phyloP scores from a whole-genome alignment of 352 stramenopile species.

The Thalassiosira livingstoniorum region DNA sequence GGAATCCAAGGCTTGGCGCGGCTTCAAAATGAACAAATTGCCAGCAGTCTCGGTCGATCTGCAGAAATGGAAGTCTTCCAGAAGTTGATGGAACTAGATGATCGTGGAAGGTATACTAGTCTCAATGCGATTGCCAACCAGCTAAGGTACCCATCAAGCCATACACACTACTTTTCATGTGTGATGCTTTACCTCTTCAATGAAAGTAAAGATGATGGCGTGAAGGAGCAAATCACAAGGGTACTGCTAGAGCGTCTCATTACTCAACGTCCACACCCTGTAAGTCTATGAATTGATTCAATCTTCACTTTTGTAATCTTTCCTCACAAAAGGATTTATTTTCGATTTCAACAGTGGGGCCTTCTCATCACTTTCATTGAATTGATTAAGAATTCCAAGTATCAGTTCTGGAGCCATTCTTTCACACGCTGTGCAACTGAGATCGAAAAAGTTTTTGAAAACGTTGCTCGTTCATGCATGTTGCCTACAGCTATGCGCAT shows the following conservation, averaged over 20 bases:
- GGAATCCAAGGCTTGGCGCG: conserved; percentile 84
- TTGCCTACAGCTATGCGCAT: conserved; percentile 37
- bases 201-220: conserved; percentile 94
- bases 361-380: conserved; percentile 99
- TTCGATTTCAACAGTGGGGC: conserved; percentile 86
- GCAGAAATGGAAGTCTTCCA: conserved; percentile 92
- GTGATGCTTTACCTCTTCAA: conserved; percentile 99
- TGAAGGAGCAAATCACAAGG: conserved; percentile 98
- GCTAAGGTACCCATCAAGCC: conserved; percentile 98
- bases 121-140: conserved; percentile 99
- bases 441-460: conserved; percentile 99
- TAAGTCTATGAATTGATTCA: conserved; percentile 51
- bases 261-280: conserved; percentile 96
- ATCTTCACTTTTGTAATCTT: conserved; percentile 44
- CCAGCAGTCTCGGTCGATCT: conserved; percentile 72
- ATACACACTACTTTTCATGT: conserved; percentile 99
- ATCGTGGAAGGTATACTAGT: conserved; percentile 94
- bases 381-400: conserved; percentile 99
- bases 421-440: conserved; percentile 98
- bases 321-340: conserved; percentile 3
- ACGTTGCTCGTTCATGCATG: conserved; percentile 93
- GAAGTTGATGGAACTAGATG: conserved; percentile 95
- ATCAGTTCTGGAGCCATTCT: conserved; percentile 98
- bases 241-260: conserved; percentile 99
- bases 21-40: conserved; percentile 87